These are phyloP conservation scores for Ceratocystis ficicola DNA, from an alignment of 2,329 filamentous ascomycete species.

Conservation along the genomic window DNA sequence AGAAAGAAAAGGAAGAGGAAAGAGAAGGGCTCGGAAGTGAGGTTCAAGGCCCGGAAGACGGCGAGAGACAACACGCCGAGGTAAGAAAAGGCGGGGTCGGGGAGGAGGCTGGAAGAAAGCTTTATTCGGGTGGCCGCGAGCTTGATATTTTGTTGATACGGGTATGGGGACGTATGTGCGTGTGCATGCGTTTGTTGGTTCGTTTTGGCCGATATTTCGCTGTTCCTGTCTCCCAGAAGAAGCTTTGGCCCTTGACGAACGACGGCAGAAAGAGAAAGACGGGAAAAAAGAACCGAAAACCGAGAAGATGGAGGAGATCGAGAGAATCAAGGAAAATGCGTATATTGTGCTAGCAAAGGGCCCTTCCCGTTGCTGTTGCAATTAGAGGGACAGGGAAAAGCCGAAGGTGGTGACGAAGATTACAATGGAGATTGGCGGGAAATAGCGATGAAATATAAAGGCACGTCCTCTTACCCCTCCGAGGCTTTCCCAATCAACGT, in stretches of 20 bases:
- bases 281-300: not conserved
- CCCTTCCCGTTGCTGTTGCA: not conserved
- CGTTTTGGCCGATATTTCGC: not conserved
- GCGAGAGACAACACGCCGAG: not conserved
- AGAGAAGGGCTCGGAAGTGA: not conserved
- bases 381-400: not conserved
- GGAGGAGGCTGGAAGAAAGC: not conserved
- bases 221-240: not conserved
- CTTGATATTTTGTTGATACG: not conserved
- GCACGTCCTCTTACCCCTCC: not conserved
- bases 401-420: not conserved
- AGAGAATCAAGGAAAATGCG: too few species aligned
- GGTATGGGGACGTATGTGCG: not conserved
- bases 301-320: too few species aligned
- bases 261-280: not conserved
- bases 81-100: not conserved
- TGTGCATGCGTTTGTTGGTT: not conserved
- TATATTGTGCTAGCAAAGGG: not conserved
- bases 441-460: not conserved
- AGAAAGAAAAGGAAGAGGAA: not conserved
- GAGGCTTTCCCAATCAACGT: not conserved
- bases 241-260: constrained; percentile 1
- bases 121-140: not conserved
- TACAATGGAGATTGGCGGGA: not conserved
- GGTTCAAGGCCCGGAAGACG: not conserved